Evolutionary conservation across 345 rosid genomes (phyloP).

Genomic region (Salix dunnii): DNA sequence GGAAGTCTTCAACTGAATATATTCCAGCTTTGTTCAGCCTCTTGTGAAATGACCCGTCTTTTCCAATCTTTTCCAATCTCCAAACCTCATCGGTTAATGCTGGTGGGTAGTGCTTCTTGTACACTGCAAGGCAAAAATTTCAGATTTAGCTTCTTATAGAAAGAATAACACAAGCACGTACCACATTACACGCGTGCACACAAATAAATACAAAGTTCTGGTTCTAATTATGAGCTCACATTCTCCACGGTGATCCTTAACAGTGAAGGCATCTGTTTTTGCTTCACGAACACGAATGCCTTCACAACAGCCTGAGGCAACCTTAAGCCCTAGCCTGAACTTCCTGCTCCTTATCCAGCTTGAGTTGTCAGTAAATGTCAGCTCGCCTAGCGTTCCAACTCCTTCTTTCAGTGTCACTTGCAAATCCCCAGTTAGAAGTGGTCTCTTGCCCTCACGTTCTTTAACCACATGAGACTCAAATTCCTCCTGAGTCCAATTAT

Average conservation of each 20-base stretch:
- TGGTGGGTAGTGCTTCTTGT: conserved; percentile 98
- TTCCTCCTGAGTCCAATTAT: conserved; percentile 30
- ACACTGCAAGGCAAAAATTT: conserved; percentile 40
- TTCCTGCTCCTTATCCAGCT: conserved; percentile 45
- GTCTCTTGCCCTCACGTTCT: conserved; percentile 42
- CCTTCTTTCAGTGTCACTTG: conserved; percentile 40
- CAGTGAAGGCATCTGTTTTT: conserved; percentile 39
- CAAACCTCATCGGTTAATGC: conserved; percentile 84
- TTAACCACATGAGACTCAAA: conserved; percentile 34
- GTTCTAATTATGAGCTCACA: conserved; percentile 17
- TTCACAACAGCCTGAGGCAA: conserved; percentile 35
- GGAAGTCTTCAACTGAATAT: conserved; percentile 77
- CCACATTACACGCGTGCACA: background rate
- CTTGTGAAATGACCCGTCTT: conserved; percentile 96
- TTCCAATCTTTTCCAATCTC: conserved; percentile 96
- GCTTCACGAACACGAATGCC: conserved; percentile 34
- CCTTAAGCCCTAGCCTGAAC: conserved; percentile 41
- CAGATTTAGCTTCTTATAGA: background rate
- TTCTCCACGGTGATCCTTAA: conserved; percentile 39
- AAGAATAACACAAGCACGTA: background rate
- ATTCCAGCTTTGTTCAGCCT: conserved; percentile 83
- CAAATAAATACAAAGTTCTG: background rate
- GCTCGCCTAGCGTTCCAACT: conserved; percentile 34
- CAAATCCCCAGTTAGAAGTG: conserved; percentile 38
- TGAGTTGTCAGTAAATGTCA: conserved; percentile 39